Evolutionary conservation across 2,329 filamentous ascomycete genomes (phyloP), one percentile per base, ranked within the genome.

Genomic region (Diaporthe batatas): DNA sequence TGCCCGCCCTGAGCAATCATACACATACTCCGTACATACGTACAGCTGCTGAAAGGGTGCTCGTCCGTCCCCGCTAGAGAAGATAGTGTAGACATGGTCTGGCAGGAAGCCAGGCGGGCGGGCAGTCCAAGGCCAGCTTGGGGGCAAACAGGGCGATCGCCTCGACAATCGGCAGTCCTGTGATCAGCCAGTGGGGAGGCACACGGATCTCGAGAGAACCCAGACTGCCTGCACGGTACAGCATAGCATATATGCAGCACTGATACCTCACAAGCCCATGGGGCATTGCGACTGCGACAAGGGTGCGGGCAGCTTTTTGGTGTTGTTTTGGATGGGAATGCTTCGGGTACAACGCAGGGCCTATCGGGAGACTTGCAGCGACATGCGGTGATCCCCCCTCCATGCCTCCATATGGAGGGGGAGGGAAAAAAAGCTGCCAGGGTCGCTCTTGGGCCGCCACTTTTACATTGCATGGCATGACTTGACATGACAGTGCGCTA

Each of bases 251-350:
- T 64, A 49, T 32, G 59, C 59, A 29, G 59, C 42, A 64, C 39
- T 64, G 25, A 44, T 62, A 49, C 42, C 59, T 64, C 12, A 64
- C 42, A 64, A 64, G 42, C 23, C 42, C 58, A 64, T 64, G 58
- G 59, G 59, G 18, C 42, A 64, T 16, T 49, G 59, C 42, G 59
- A 42, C n/a, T 49, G 59, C 42, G 59, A 64, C 59, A 64, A 64
- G 59, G 59, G 59, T 64, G 25, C 39, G 42, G 42, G 59, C 59
- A 49, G 42, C 34, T 32, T 64, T 49, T 16, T 34, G 44, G 44
- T 65, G 62, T 36, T 65, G 62, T 65, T 65, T 65, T 51, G 62
- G 62, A 65, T 65, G 62, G 62, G 57, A 62, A 65, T 65, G 62
- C 62, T 65, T 49, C 62, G 44, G 62, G 39, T 51, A 65, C 62